Evolutionary conservation across 2,329 filamentous ascomycete genomes (phyloP), one percentile per base, ranked within the genome.

Genomic region (Colletotrichum sp.): DNA sequence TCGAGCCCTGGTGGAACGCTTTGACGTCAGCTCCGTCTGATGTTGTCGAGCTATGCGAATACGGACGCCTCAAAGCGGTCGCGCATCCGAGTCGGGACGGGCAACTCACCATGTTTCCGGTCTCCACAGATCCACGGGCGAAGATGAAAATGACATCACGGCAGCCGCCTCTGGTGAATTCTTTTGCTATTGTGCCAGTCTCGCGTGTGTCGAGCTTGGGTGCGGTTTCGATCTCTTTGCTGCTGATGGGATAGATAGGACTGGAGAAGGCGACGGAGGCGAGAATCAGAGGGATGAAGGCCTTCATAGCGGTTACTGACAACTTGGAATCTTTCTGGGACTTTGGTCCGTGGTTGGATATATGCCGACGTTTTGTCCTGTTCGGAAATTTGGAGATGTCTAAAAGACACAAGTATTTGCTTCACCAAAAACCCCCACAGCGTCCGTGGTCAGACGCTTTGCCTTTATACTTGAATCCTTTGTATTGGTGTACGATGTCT

Each of bases 91-190:
- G 28, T 25, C 11, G 36, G 16, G 34, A 64, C 7, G 28, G 63
- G 64, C 64, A 8, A 16, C 73, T 74, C 75, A 84, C 85, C 80
- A 86, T 81, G 78, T 86, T 86, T 39, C 85, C 85, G 13, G 68
- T 6, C 76, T 86, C 85, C 16, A 81, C 82, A 4, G 85, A 84
- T 39, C 81, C 85, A 15, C 85, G 83, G 61, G 85, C 85, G 71
- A 79, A 86, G 79, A 86, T 82, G 78, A 86, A 82, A 77, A 86
- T 86, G 63, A 82, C 82, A 16, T 66, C 68, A 61, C 72, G 76
- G 44, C 63, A 68, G n/a, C 72, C 72, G 13, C 68, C 59, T 27
- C 5, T 25, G 2, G 72, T 60, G 59, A 71, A 74, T 28, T 74
- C 72, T 15, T 74, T 65, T 27, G 67, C 16, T 3, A 27, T 28